These are phyloP conservation scores for Fusarium irregulare DNA, from an alignment of 2,329 filamentous ascomycete genomes.

Conservation along the genomic window DNA sequence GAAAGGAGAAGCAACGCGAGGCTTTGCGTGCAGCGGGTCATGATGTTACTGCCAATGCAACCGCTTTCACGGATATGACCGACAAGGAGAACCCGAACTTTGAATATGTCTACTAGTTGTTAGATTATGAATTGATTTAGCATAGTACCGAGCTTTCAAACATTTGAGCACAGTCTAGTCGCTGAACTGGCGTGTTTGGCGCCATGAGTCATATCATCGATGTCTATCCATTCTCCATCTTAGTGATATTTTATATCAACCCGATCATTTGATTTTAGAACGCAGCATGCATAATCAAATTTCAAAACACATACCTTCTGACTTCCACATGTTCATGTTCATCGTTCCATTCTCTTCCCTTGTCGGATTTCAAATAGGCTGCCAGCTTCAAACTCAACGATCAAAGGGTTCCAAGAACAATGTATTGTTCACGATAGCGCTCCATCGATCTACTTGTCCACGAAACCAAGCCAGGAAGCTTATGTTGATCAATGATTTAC, in stretches of 20 bases:
- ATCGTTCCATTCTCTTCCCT: background rate
- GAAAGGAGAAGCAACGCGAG: conserved; percentile 51
- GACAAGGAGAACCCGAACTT: conserved; percentile 58
- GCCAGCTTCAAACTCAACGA: background rate
- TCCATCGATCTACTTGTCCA: background rate
- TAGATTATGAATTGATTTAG: background rate
- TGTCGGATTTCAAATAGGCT: background rate
- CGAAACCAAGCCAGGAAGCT: background rate
- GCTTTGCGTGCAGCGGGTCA: conserved; percentile 45
- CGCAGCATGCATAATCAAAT: background rate
- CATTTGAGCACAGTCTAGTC: background rate
- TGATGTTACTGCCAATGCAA: conserved; percentile 48
- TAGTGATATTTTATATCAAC: background rate
- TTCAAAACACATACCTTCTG: background rate
- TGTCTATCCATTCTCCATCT: background rate
- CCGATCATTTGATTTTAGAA: background rate
- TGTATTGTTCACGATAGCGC: background rate
- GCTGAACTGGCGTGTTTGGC: background rate
- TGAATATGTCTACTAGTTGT: conserved; percentile 53
- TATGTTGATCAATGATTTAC: background rate
- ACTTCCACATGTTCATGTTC: background rate
- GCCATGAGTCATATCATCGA: background rate
- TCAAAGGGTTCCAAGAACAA: background rate
- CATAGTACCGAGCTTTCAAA: background rate
- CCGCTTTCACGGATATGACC: conserved; percentile 56